Percentiles rank a stretch among this genome's conserved stretches.
Evolutionary conservation across 257 asterid species (phyloP).

Genomic region (Fraxinus excelsior): DNA sequence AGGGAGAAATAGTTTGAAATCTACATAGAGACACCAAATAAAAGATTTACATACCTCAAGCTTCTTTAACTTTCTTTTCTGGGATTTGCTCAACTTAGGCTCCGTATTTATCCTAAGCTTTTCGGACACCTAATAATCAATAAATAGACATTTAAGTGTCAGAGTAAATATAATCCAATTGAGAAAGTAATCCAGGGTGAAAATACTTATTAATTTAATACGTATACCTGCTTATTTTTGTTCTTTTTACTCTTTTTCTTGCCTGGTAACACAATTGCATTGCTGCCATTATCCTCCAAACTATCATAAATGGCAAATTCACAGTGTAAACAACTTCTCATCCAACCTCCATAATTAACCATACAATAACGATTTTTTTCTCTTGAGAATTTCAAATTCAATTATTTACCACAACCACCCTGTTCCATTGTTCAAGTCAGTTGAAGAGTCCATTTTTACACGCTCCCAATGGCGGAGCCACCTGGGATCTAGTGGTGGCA

Average conservation of each 20-base stretch:
- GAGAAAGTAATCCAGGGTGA: neutral
- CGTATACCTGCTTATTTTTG: slow-evolving; percentile 48
- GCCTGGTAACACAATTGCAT: slow-evolving; percentile 47
- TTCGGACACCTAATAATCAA: slow-evolving; percentile 32
- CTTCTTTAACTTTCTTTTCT: slow-evolving; percentile 77
- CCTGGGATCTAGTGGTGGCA: too few species aligned
- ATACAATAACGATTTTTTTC: neutral
- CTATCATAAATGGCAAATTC: slow-evolving; percentile 21
- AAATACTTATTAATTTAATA: neutral
- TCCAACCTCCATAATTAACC: neutral
- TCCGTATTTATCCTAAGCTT: slow-evolving; percentile 32
- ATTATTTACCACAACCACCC: slow-evolving; percentile 29
- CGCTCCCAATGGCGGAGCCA: neutral
- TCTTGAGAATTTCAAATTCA: neutral
- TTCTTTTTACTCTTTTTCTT: slow-evolving; percentile 50
- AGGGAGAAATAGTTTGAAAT: neutral
- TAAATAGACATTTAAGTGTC: slow-evolving; percentile 1
- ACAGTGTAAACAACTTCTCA: neutral
- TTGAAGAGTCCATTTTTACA: slow-evolving; percentile 26
- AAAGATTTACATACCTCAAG: slow-evolving; percentile 58
- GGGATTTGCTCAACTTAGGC: slow-evolving; percentile 67
- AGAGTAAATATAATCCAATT: neutral
- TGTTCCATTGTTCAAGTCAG: slow-evolving; percentile 3
- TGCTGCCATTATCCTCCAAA: slow-evolving; percentile 43
- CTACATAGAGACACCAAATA: neutral